These are phyloP conservation scores for Tripidium arundinaceum DNA, from an alignment of 202 grass and related monocot genomes.

Conservation along the genomic window DNA sequence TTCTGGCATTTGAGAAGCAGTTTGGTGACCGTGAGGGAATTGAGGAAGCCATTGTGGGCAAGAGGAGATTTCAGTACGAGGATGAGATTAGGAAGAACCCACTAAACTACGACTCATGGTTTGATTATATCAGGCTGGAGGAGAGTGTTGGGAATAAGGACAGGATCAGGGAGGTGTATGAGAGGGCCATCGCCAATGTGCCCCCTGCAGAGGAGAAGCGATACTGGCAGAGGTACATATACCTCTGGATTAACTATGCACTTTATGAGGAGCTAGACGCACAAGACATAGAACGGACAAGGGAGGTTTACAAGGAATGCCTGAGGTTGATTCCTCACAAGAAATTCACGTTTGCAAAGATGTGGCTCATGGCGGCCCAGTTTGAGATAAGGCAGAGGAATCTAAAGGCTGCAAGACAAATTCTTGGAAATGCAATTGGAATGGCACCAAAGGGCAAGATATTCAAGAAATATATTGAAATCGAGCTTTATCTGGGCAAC, in stretches of 20 bases:
- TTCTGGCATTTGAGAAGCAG: conserved; percentile 85
- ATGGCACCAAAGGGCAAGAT: conserved; percentile 86
- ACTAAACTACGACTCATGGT: conserved; percentile 85
- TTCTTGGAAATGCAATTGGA: conserved; percentile 84
- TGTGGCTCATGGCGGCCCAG: conserved; percentile 82
- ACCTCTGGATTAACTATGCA: conserved; percentile 89
- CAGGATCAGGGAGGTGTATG: conserved; percentile 75
- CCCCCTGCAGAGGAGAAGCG: conserved; percentile 88
- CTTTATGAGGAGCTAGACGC: conserved; percentile 86
- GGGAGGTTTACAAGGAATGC: conserved; percentile 71
- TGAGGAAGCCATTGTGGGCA: conserved; percentile 85
- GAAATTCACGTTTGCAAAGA: conserved; percentile 75
- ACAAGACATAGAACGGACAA: conserved; percentile 57
- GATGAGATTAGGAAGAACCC: conserved; percentile 92
- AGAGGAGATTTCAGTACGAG: conserved; percentile 91
- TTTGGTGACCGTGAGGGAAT: conserved; percentile 82
- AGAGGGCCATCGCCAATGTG: conserved; percentile 76
- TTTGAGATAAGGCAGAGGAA: conserved; percentile 75
- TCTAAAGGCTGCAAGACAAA: conserved; percentile 56
- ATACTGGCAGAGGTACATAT: conserved; percentile 90
- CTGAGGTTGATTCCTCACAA: conserved; percentile 80
- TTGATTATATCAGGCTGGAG: conserved; percentile 88
- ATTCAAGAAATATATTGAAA: conserved; percentile 94
- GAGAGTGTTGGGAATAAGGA: conserved; percentile 73
- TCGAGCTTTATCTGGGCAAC: conserved; percentile 79